A percentile compares a stretch with the other conserved stretches of the same genome.
These are phyloP conservation scores for Aspergillus udagawae DNA, from an alignment of 2,329 filamentous ascomycete genomes.

Conservation along the genomic window DNA sequence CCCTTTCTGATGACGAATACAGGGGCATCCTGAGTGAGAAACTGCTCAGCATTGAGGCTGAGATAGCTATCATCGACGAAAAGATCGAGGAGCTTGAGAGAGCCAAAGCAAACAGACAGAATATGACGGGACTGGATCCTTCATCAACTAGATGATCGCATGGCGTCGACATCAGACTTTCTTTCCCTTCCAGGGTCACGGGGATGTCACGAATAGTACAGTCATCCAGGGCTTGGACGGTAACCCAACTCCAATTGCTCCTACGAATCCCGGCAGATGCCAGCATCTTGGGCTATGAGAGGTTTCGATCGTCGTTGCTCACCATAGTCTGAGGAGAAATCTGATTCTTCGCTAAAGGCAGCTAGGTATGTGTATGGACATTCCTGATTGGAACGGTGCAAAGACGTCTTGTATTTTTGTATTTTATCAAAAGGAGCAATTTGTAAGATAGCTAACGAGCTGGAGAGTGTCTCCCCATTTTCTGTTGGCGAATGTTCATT, in stretches of 20 bases:
- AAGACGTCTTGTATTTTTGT: neutral
- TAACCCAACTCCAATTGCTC: neutral
- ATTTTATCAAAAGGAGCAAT: neutral
- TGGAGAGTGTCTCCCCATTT: neutral
- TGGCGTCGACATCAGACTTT: neutral
- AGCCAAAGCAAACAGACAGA: slow-evolving; percentile 9
- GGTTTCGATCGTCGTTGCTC: no score
- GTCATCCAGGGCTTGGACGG: neutral
- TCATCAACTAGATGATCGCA: neutral
- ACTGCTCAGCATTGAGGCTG: slow-evolving; percentile 65
- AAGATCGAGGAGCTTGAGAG: slow-evolving; percentile 57
- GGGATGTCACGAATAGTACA: neutral
- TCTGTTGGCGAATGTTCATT: neutral
- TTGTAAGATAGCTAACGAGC: neutral
- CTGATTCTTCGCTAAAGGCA: no score
- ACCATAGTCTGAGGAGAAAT: no score
- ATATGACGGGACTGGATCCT: neutral
- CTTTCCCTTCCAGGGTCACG: neutral
- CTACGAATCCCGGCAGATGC: no score
- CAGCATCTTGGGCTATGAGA: no score
- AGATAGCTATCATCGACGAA: slow-evolving; percentile 75
- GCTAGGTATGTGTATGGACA: no score
- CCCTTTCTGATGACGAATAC: slow-evolving; percentile 70
- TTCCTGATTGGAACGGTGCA: neutral
- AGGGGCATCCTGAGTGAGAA: slow-evolving; percentile 66